phyloP scores from a whole-genome alignment of 2,329 filamentous ascomycete species.

The Alternaria atra region DNA sequence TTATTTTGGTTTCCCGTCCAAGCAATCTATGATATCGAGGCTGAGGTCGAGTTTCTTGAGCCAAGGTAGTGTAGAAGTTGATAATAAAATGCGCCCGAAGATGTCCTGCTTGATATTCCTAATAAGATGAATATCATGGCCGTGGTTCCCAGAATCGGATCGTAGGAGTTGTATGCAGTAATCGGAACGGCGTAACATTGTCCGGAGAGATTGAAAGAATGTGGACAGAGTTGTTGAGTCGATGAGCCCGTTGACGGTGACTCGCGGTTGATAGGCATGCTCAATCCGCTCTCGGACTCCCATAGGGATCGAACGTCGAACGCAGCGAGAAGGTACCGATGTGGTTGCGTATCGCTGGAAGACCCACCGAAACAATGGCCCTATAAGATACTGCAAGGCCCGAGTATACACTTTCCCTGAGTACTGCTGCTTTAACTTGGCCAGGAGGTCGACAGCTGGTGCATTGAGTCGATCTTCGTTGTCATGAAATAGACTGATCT shows the following conservation, averaged over 20 bases:
- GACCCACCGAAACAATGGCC: not conserved
- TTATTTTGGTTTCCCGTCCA: not conserved
- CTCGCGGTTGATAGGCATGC: not conserved
- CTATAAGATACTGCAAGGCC: not conserved
- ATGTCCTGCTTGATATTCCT: not conserved
- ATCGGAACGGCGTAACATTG: not conserved
- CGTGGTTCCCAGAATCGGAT: too few species aligned
- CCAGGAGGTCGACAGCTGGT: not conserved
- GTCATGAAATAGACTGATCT: not conserved
- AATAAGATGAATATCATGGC: rapidly evolving
- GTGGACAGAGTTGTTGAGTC: not conserved
- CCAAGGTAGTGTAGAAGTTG: not conserved
- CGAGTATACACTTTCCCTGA: not conserved
- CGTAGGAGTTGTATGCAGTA: not conserved
- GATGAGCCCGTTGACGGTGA: not conserved
- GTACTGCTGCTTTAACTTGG: not conserved
- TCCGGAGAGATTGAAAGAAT: rapidly evolving
- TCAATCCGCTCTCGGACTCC: not conserved
- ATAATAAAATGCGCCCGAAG: not conserved
- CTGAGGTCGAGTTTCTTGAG: not conserved
- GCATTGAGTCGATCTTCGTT: not conserved
- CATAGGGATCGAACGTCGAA: not conserved
- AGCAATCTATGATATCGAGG: not conserved
- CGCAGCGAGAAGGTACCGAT: not conserved
- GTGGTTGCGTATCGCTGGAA: not conserved